Evolutionary conservation across 306 rosid species (phyloP).

Genomic region (Sicyos edulis): DNA sequence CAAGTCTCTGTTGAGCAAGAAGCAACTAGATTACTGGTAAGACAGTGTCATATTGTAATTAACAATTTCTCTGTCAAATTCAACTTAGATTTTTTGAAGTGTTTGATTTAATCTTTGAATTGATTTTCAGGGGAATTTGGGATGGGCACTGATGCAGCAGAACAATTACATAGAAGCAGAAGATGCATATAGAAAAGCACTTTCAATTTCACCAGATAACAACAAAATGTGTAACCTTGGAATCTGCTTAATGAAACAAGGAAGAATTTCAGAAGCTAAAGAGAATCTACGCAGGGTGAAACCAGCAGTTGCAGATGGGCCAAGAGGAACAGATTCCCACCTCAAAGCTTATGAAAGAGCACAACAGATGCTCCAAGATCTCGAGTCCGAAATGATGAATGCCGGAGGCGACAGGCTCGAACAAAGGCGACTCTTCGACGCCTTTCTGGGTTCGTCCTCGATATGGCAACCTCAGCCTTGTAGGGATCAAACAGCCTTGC

Average conservation of each 20-base stretch:
- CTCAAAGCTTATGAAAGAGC: slow-evolving; percentile 98
- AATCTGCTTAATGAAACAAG: slow-evolving; percentile 96
- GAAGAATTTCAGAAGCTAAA: slow-evolving; percentile 81
- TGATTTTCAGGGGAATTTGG: slow-evolving; percentile 68
- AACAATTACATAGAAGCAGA: slow-evolving; percentile 87
- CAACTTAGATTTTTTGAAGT: background rate
- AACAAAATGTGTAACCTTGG: slow-evolving; percentile 98
- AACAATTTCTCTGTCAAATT: no score
- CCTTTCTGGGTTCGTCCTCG: slow-evolving; percentile 90
- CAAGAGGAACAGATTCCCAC: slow-evolving; percentile 98
- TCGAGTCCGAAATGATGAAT: slow-evolving; percentile 77
- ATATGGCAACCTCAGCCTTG: slow-evolving; percentile 99
- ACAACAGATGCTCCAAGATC: slow-evolving; percentile 93
- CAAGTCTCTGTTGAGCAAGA: slow-evolving; percentile 99
- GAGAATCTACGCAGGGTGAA: slow-evolving; percentile 71
- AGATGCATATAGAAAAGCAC: slow-evolving; percentile 86
- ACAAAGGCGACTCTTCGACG: slow-evolving; percentile 80
- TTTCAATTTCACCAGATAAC: slow-evolving; percentile 73
- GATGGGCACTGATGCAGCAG: slow-evolving; percentile 99
- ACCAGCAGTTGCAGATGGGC: slow-evolving; percentile 81
- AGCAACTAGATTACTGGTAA: slow-evolving; percentile 89
- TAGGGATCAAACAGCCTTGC: slow-evolving; percentile 45
- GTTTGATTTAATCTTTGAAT: background rate
- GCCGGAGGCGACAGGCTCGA: slow-evolving; percentile 75
- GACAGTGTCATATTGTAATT: slow-evolving; percentile 9